Evolutionary conservation across 2,329 filamentous ascomycete species (phyloP).

Genomic region (Colletotrichum noveboracense): DNA sequence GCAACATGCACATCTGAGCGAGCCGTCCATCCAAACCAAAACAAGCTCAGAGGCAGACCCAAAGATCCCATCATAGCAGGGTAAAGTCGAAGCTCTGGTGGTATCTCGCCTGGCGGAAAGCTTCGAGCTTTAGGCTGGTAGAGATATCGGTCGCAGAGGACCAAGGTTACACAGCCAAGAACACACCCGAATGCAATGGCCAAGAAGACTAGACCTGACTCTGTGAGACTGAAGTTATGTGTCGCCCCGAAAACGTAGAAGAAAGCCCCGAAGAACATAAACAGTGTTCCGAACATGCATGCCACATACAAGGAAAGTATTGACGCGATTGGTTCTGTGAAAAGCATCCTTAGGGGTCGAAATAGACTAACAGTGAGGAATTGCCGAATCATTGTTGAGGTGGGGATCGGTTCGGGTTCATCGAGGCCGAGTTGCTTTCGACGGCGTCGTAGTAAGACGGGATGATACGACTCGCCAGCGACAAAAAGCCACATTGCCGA

Average conservation of each 20-base stretch:
- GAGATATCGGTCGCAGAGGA: neutral
- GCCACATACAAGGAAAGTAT: slow-evolving; percentile 56
- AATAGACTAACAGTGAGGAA: slow-evolving; percentile 54
- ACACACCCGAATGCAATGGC: neutral
- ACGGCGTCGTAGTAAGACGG: slow-evolving; percentile 39
- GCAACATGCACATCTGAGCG: neutral
- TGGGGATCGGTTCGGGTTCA: slow-evolving; percentile 25
- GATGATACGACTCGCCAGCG: slow-evolving; percentile 61
- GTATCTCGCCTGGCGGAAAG: neutral
- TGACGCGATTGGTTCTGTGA: slow-evolving; percentile 67
- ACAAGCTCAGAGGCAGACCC: neutral
- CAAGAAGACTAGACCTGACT: neutral
- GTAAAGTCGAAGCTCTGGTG: neutral
- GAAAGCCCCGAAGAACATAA: slow-evolving; percentile 50
- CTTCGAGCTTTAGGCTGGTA: neutral
- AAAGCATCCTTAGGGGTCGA: slow-evolving; percentile 52
- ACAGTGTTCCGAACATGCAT: slow-evolving; percentile 56
- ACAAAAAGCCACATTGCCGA: slow-evolving; percentile 40
- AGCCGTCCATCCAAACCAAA: neutral
- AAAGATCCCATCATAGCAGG: neutral
- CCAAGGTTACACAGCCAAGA: neutral
- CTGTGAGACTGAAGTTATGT: neutral
- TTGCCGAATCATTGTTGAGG: slow-evolving; percentile 37
- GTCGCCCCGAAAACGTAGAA: neutral
- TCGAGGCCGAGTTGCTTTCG: neutral